Percentiles rank a stretch among this genome's conserved stretches.
phyloP scores from a whole-genome alignment of 2,329 filamentous ascomycete genomes.

The Orbilia javanica region DNA sequence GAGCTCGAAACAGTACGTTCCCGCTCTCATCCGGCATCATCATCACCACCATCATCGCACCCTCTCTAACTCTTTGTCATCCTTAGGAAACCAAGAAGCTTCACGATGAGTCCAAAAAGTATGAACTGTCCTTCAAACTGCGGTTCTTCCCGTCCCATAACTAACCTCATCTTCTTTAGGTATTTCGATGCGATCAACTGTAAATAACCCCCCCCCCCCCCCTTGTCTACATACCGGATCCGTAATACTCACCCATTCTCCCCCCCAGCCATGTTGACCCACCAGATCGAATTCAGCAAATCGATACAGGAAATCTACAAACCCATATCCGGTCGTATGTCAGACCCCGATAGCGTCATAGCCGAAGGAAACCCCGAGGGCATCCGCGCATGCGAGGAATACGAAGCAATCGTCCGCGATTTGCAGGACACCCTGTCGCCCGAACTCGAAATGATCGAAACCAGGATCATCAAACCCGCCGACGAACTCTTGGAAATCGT shows the following conservation, averaged over 20 bases:
- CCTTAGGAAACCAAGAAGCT: constrained; percentile 87
- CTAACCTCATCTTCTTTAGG: constrained; percentile 63
- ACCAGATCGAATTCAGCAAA: constrained; percentile 98
- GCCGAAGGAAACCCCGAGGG: constrained; percentile 91
- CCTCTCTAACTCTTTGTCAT: neutral
- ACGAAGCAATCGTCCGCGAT: constrained; percentile 89
- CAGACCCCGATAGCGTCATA: constrained; percentile 86
- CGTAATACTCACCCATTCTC: constrained; percentile 15
- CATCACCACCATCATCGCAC: neutral
- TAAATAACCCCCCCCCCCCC: constrained; percentile 63
- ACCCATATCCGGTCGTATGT: constrained; percentile 94
- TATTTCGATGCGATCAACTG: constrained; percentile 98
- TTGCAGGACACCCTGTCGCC: constrained; percentile 88
- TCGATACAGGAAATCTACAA: constrained; percentile 97
- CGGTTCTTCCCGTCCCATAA: neutral
- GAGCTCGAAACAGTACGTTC: constrained; percentile 79
- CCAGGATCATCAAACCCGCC: constrained; percentile 87
- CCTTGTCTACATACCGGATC: constrained; percentile 6
- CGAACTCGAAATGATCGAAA: constrained; percentile 97
- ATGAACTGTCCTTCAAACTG: constrained; percentile 58
- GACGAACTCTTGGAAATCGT: constrained; percentile 94
- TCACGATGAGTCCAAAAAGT: constrained; percentile 94
- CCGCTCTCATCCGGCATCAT: constrained; percentile 12
- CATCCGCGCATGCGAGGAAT: constrained; percentile 95
- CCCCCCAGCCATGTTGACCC: constrained; percentile 82